phyloP scores from a whole-genome alignment of 495 filamentous ascomycete species.

The Neurospora sp. region DNA sequence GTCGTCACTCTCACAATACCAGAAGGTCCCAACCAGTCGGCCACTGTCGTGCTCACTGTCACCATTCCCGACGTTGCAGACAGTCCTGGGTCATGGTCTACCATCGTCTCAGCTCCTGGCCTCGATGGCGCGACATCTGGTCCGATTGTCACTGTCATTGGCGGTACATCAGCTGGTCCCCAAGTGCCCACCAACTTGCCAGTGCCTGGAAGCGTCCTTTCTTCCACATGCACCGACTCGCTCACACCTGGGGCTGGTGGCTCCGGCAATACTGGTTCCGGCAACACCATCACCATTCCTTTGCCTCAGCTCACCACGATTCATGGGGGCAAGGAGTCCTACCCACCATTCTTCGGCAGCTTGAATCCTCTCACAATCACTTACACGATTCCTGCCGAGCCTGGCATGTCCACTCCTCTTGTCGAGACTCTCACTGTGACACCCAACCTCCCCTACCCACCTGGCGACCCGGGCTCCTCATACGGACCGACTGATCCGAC shows the following conservation, averaged over 20 bases:
- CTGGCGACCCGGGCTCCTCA: not conserved
- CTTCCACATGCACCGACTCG: not conserved
- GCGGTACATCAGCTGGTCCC: not conserved
- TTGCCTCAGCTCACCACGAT: not conserved
- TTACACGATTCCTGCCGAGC: conserved; percentile 9
- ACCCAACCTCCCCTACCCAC: not conserved
- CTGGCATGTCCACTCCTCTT: not conserved
- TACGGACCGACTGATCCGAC: not conserved
- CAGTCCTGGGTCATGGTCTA: conserved; percentile 7
- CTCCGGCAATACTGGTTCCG: not conserved
- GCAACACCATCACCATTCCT: conserved; percentile 6
- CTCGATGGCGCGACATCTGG: conserved; percentile 1
- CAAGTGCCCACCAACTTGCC: conserved; percentile 1
- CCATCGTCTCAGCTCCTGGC: conserved; percentile 5
- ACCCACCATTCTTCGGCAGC: not conserved
- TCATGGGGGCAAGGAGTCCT: not conserved
- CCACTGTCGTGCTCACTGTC: conserved; percentile 14
- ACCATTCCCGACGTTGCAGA: conserved; percentile 10
- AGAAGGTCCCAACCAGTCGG: conserved; percentile 10
- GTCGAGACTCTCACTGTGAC: conserved; percentile 11
- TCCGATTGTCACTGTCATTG: conserved; percentile 10
- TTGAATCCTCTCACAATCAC: conserved; percentile 3
- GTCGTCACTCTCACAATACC: conserved; percentile 17
- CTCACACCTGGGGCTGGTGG: not conserved
- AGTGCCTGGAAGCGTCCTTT: not conserved